Conservation (phyloP, 2,329 filamentous ascomycete species). For the Trichoderma sp. region DNA sequence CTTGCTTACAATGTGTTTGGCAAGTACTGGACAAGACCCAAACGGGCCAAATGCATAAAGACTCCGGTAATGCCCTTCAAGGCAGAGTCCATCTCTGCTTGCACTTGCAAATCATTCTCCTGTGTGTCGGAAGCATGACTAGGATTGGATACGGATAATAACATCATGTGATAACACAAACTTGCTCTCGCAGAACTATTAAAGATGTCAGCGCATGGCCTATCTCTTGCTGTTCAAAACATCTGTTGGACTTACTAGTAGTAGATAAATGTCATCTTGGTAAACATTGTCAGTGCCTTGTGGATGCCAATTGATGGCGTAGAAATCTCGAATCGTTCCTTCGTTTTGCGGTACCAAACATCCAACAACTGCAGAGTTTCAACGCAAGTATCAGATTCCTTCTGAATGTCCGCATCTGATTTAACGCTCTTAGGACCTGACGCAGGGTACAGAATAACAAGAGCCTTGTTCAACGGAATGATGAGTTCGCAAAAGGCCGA, state of each 20-base stretch:
- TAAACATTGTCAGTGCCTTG: constrained; percentile 6
- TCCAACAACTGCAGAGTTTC: not conserved
- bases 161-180: constrained; percentile 14
- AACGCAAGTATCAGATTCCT: not conserved
- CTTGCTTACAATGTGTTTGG: constrained; percentile 14
- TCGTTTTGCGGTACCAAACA: constrained; percentile 7
- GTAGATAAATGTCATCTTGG: constrained; percentile 15
- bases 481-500: constrained; percentile 10
- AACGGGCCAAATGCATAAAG: constrained; percentile 3
- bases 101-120: not conserved
- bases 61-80: constrained; percentile 1
- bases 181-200: constrained; percentile 6
- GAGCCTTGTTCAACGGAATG: constrained; percentile 2
- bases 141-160: not conserved
- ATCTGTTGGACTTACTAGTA: not conserved
- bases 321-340: constrained; percentile 2
- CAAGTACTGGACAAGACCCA: constrained; percentile 5
- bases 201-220: not conserved
- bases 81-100: constrained; percentile 10
- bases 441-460: not conserved
- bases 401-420: not conserved
- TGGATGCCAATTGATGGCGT: constrained; percentile 1
- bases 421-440: not conserved
- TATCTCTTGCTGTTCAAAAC: not conserved
- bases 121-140: not conserved